These are phyloP conservation scores for Fraxinus sp. DNA, from an alignment of 305 asterid genomes.

Conservation along the genomic window DNA sequence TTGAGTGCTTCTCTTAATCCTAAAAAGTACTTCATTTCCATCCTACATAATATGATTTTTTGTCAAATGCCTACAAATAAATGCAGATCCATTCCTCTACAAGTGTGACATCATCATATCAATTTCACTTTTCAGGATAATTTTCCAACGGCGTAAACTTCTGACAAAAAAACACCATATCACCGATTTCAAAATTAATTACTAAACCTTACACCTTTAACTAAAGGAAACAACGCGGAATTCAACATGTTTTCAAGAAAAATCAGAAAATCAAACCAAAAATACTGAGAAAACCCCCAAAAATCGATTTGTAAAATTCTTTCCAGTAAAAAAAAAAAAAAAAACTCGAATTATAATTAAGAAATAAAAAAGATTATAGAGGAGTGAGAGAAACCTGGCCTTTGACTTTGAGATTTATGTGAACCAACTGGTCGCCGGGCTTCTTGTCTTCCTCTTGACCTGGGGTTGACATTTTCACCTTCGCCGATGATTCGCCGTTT, in stretches of 20 bases:
- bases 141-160: background rate
- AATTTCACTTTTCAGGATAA: background rate
- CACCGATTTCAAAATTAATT: too few species aligned
- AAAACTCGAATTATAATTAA: background rate
- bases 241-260: too few species aligned
- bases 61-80: background rate
- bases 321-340: too few species aligned
- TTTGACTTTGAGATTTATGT: slow-evolving; percentile 28
- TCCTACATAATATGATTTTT: slow-evolving; percentile 11
- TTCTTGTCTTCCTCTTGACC: slow-evolving; percentile 23
- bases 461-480: background rate
- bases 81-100: background rate
- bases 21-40: slow-evolving; percentile 21
- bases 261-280: too few species aligned
- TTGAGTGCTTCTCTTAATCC: slow-evolving; percentile 27
- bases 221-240: too few species aligned
- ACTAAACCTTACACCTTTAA: background rate
- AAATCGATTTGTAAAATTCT: background rate
- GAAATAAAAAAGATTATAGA: background rate
- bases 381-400: slow-evolving; percentile 25
- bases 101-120: background rate
- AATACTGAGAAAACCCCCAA: background rate
- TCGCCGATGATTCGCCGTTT: background rate
- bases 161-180: background rate
- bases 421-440: slow-evolving; percentile 12